Evolutionary conservation across 2,329 filamentous ascomycete species (phyloP), one percentile per base, ranked within the genome.

Genomic region (Pestalotiopsis sp.): DNA sequence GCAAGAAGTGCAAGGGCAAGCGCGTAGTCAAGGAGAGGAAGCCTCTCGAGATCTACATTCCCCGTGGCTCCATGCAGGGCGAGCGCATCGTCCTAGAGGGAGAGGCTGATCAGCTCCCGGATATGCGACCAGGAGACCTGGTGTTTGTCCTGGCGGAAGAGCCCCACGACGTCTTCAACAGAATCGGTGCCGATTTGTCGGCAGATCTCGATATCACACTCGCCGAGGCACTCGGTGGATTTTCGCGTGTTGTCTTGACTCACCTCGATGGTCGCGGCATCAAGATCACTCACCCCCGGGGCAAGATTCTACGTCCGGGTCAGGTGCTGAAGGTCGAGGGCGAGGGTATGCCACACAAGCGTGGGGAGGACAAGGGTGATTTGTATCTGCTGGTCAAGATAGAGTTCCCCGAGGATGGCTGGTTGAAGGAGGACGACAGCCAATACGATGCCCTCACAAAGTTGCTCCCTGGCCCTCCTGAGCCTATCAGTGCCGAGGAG

Each of bases 1-100:
- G 96, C 86, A 97, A 97, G 87, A 98, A 96, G 85, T 99, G 96
- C 89, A 98, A 98, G 83, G 96, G 96, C 77, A 93, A 93, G 80
- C 89, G 93, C 71, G 94, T 93, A 14, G 90, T 90, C 59, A 92
- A 94, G 76, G 93, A 96, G 82, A 96, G 93, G 82, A 99, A 98
- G 84, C 93, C 95, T 3, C 86, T 99, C 70, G 96, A 99, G 82
- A 91, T 99, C 66, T 98, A 98, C 83, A 97, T 99, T 70, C 94
- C 95, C 11, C 90, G 93, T 66, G 95, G 95, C 61, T 92, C 92
- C 52, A 89, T 89, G 84, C 91, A 97, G 79, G 95, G 95, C 72
- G 95, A 99, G 77, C 90, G 90, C 73, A 98, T 99, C 75, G 89
- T 95, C 11, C 85, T 99, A 4, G 92, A 97, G 78, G 95, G 95